A percentile compares a stretch with the other conserved stretches of the same genome.
Conservation (phyloP, 169 alveolate genomes). For the Cyclospora cayetanensis region DNA sequence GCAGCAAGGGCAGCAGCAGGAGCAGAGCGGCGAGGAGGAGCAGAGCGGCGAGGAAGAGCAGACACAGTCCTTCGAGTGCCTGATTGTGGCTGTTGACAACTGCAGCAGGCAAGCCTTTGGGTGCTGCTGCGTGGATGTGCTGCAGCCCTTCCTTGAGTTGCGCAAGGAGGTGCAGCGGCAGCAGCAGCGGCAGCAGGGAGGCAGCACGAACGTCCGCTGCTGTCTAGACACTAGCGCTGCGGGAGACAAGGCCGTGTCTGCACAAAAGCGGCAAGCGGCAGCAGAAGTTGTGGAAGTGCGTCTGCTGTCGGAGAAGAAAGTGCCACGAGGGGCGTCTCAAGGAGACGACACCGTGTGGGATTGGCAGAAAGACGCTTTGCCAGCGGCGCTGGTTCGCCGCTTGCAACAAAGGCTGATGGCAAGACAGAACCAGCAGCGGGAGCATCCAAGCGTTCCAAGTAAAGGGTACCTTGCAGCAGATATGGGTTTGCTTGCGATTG, state of each 20-base stretch:
- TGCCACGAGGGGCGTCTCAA: background rate
- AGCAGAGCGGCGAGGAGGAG: background rate
- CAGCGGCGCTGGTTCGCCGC: conserved; percentile 2
- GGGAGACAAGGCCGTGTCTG: background rate
- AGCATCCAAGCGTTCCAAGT: too few species aligned
- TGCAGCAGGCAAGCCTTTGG: background rate
- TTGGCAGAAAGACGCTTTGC: background rate
- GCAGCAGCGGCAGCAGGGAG: background rate
- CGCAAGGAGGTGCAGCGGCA: background rate
- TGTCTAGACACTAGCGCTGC: background rate
- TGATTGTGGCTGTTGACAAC: background rate
- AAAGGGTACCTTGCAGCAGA: background rate
- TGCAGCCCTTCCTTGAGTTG: conserved; percentile 24
- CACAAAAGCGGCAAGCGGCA: background rate
- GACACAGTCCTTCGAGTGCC: background rate
- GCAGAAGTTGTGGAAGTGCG: too few species aligned
- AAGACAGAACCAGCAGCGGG: conserved; percentile 18
- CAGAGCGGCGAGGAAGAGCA: background rate
- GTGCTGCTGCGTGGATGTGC: conserved; percentile 7
- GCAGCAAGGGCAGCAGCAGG: conserved; percentile 27
- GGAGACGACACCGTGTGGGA: background rate
- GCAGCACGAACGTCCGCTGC: background rate
- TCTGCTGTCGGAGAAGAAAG: too few species aligned
- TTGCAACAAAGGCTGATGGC: background rate
- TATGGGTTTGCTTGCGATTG: conserved; percentile 17